phyloP scores from a whole-genome alignment of 2,329 filamentous ascomycete genomes.

The Nakataea oryzae region DNA sequence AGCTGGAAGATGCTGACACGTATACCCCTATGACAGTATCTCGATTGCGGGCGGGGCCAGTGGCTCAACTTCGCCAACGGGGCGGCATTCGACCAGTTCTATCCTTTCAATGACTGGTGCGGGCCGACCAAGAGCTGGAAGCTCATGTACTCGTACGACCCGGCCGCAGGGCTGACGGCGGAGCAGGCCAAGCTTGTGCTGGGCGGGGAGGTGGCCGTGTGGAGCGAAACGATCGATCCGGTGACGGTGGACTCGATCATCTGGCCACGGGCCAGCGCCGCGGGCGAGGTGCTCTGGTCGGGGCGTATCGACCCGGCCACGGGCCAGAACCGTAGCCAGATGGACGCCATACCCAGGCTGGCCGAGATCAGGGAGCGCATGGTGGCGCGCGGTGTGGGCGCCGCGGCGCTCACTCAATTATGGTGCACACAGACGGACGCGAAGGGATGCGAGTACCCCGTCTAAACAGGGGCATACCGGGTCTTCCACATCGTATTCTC shows the following conservation, averaged over 20 bases:
- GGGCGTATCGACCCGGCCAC: conserved; percentile 49
- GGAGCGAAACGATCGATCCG: conserved; percentile 70
- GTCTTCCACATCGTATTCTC: not conserved
- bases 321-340: conserved; percentile 60
- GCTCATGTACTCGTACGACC: conserved; percentile 71
- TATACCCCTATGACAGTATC: conserved; percentile 41
- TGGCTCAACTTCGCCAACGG: conserved; percentile 64
- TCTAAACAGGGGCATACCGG: not conserved
- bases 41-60: conserved; percentile 73
- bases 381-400: conserved; percentile 54
- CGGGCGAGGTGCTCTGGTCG: conserved; percentile 73
- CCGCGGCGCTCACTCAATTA: conserved; percentile 58
- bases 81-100: conserved; percentile 37
- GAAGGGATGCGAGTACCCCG: conserved; percentile 29
- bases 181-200: conserved; percentile 57
- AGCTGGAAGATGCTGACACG: not conserved
- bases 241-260: conserved; percentile 65
- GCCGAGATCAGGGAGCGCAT: conserved; percentile 69
- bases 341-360: conserved; percentile 58
- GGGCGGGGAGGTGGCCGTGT: conserved; percentile 74
- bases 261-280: conserved; percentile 68
- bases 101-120: conserved; percentile 76
- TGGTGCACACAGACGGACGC: conserved; percentile 55
- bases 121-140: conserved; percentile 72
- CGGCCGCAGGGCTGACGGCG: conserved; percentile 50